phyloP scores from a whole-genome alignment of 768 basidiomycete genomes.

The Lyophyllum shimeji region DNA sequence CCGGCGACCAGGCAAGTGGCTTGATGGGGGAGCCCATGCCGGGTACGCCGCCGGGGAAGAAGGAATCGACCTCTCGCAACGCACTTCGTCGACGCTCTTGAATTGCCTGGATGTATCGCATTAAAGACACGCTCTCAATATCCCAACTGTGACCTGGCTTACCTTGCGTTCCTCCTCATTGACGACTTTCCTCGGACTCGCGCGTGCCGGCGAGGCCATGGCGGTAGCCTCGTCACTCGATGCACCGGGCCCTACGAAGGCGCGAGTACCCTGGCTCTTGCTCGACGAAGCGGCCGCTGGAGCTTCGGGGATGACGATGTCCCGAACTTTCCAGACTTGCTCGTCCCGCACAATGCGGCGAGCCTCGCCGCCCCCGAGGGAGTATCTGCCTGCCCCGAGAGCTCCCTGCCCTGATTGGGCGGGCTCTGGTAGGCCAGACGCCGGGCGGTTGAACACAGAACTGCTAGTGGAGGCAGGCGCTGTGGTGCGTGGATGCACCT shows the following conservation, averaged over 20 bases:
- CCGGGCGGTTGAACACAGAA: background rate
- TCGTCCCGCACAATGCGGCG: conserved; percentile 44
- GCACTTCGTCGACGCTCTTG: conserved; percentile 64
- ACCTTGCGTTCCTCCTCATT: conserved; percentile 51
- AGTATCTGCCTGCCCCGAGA: conserved; percentile 27
- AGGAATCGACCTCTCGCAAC: conserved; percentile 44
- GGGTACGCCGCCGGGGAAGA: conserved; percentile 54
- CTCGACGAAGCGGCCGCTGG: conserved; percentile 1
- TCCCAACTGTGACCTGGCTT: background rate
- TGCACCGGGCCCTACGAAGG: background rate
- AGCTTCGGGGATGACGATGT: conserved; percentile 45
- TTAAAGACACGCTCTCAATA: background rate
- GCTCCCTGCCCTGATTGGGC: background rate
- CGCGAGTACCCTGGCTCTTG: background rate
- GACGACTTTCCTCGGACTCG: conserved; percentile 22
- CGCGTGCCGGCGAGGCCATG: conserved; percentile 3
- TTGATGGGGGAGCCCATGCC: conserved; percentile 37
- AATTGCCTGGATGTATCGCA: conserved; percentile 44
- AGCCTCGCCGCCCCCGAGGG: conserved; percentile 47
- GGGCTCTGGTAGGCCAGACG: background rate
- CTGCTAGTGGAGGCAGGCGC: background rate
- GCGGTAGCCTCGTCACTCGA: conserved; percentile 12
- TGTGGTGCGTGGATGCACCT: conserved; percentile 27
- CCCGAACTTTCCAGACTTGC: conserved; percentile 55
- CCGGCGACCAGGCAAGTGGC: conserved; percentile 17